Evolutionary conservation across 1,284 basidiomycete genomes (phyloP).

Genomic region (Cystobasidium pallidum): DNA sequence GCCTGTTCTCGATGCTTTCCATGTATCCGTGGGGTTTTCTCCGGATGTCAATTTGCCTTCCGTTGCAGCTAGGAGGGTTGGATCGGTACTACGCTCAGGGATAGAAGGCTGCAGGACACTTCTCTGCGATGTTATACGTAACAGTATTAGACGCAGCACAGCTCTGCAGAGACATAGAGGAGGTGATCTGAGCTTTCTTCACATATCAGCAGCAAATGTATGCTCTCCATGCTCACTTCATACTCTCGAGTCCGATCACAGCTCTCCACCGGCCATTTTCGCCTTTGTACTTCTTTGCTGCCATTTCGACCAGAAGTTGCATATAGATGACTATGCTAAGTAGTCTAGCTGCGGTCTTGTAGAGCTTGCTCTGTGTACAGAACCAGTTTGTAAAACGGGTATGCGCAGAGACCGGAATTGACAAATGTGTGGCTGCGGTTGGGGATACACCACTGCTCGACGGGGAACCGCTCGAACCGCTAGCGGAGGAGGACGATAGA

Average conservation of each 20-base stretch:
- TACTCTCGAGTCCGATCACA: constrained; percentile 57
- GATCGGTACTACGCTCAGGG: constrained; percentile 53
- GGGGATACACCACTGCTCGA: constrained; percentile 1
- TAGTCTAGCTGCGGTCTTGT: constrained; percentile 54
- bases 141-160: constrained; percentile 55
- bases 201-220: background rate
- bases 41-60: constrained; percentile 28
- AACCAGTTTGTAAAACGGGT: constrained; percentile 57
- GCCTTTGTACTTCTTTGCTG: constrained; percentile 54
- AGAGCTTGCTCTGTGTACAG: constrained; percentile 52
- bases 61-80: constrained; percentile 27
- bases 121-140: constrained; percentile 55
- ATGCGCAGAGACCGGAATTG: constrained; percentile 56
- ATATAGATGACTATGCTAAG: constrained; percentile 55
- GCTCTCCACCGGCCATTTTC: constrained; percentile 55
- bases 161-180: constrained; percentile 45
- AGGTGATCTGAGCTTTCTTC: background rate
- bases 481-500: constrained; percentile 50
- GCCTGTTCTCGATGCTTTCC: constrained; percentile 50
- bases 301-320: constrained; percentile 58
- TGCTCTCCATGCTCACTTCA: constrained; percentile 53
- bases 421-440: constrained; percentile 47
- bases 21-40: constrained; percentile 46
- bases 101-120: constrained; percentile 56
- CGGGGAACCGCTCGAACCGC: background rate